phyloP scores from a whole-genome alignment of 495 filamentous ascomycete species.

The Umbilicaria muhlenbergii region DNA sequence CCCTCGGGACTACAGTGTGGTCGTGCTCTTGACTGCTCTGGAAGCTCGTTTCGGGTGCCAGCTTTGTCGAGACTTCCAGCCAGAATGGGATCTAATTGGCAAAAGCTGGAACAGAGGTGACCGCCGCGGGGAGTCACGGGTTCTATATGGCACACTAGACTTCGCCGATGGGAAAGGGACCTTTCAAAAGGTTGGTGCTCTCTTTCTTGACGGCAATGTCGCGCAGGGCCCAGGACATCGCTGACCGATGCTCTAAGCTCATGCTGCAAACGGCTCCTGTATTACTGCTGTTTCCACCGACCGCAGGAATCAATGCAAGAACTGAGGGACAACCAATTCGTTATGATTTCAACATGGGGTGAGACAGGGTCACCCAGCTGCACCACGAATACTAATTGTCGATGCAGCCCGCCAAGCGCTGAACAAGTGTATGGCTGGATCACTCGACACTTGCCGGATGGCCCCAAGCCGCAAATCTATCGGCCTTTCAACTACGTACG shows the following conservation, averaged over 20 bases:
- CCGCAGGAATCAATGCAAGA: constrained; percentile 66
- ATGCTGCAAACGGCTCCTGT: constrained; percentile 92
- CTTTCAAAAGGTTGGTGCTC: constrained; percentile 67
- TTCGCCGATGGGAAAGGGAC: constrained; percentile 71
- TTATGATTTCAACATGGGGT: constrained; percentile 79
- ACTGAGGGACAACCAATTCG: constrained; percentile 50
- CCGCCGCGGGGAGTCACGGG: constrained; percentile 50
- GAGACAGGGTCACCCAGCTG: constrained; percentile 14
- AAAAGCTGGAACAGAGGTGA: constrained; percentile 79
- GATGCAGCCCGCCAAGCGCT: constrained; percentile 48
- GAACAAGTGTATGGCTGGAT: constrained; percentile 71
- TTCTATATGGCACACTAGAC: constrained; percentile 78
- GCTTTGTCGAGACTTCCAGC: constrained; percentile 79
- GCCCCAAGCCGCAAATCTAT: constrained; percentile 56
- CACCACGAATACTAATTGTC: background rate
- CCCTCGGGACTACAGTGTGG: constrained; percentile 72
- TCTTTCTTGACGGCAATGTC: background rate
- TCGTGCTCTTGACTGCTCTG: constrained; percentile 74
- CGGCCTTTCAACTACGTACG: constrained; percentile 80
- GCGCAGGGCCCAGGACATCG: background rate
- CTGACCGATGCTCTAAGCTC: constrained; percentile 36
- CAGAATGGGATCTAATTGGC: constrained; percentile 82
- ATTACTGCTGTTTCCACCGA: constrained; percentile 76
- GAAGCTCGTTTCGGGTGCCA: constrained; percentile 74
- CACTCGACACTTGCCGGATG: constrained; percentile 54